phyloP scores from a whole-genome alignment of 257 asterid genomes.

The Cordia subcordata region DNA sequence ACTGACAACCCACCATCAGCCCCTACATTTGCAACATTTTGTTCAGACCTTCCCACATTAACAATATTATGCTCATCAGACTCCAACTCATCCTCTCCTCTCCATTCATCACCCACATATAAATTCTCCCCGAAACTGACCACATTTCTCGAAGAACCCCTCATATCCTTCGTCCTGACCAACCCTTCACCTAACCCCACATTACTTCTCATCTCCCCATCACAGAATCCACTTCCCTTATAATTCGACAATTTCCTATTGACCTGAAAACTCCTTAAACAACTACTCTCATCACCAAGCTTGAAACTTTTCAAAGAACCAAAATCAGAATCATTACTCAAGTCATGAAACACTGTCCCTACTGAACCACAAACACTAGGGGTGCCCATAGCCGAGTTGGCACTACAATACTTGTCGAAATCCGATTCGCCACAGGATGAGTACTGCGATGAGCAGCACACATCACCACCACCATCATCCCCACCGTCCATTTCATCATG shows the following conservation, averaged over 20 bases:
- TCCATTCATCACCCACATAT: conserved; percentile 29
- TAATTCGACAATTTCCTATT: conserved; percentile 33
- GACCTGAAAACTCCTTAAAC: conserved; percentile 25
- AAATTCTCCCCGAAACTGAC: conserved; percentile 27
- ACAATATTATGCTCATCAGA: conserved; percentile 9
- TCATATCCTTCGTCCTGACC: not conserved
- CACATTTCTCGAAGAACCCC: conserved; percentile 8
- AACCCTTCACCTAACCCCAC: not conserved
- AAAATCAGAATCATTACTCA: conserved; percentile 50
- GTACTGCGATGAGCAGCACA: conserved; percentile 41
- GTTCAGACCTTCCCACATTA: conserved; percentile 13
- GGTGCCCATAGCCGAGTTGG: conserved; percentile 84
- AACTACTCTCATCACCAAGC: conserved; percentile 49
- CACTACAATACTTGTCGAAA: conserved; percentile 82
- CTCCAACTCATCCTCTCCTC: not conserved
- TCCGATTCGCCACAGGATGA: conserved; percentile 85
- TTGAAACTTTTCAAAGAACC: conserved; percentile 60
- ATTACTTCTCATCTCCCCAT: conserved; percentile 16
- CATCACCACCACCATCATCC: conserved; percentile 32
- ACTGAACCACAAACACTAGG: conserved; percentile 61
- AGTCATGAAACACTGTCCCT: conserved; percentile 24
- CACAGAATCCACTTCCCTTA: conserved; percentile 23
- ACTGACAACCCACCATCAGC: conserved; percentile 5
- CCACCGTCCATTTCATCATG: conserved; percentile 52
- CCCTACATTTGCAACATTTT: conserved; percentile 11